Conservation (phyloP, 2,329 filamentous ascomycete species). For the Dothiorella sarmentorum region DNA sequence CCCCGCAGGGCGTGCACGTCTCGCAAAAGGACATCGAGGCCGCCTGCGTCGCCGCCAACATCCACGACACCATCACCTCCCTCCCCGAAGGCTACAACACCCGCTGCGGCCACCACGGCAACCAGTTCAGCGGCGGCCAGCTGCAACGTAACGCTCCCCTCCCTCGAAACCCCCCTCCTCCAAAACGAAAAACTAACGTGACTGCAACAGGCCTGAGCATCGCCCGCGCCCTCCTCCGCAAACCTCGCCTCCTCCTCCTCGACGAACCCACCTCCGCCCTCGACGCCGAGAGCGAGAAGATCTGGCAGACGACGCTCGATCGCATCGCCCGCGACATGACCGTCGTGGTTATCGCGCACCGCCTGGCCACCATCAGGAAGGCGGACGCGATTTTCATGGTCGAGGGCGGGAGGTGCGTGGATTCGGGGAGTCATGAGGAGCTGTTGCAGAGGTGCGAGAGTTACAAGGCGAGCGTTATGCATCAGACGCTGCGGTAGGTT, state of each 20-base stretch:
- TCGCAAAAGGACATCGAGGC: conserved; percentile 61
- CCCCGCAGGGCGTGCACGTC: conserved; percentile 53
- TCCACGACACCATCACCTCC: conserved; percentile 63
- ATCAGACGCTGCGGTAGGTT: conserved; percentile 41
- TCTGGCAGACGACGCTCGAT: conserved; percentile 39
- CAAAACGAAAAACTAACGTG: not conserved
- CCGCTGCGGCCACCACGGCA: conserved; percentile 39
- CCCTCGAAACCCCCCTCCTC: too few species aligned
- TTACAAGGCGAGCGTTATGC: conserved; percentile 49
- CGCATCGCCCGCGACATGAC: conserved; percentile 36
- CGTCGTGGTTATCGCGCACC: conserved; percentile 45
- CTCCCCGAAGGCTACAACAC: conserved; percentile 66
- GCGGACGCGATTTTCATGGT: conserved; percentile 43
- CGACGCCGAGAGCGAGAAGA: conserved; percentile 42
- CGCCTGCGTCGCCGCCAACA: conserved; percentile 65
- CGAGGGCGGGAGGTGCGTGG: conserved; percentile 48
- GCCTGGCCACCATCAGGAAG: conserved; percentile 40
- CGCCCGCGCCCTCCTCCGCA: conserved; percentile 41
- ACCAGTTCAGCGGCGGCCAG: conserved; percentile 42
- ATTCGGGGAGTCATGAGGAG: conserved; percentile 50
- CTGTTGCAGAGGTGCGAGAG: conserved; percentile 47
- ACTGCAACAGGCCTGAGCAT: conserved; percentile 31
- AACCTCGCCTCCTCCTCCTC: conserved; percentile 39
- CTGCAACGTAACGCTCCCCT: too few species aligned
- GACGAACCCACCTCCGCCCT: conserved; percentile 44